A percentile compares a stretch with the other conserved stretches of the same genome.
phyloP scores from a whole-genome alignment of 2,329 filamentous ascomycete genomes.

The Sporothrix variecibatus region DNA sequence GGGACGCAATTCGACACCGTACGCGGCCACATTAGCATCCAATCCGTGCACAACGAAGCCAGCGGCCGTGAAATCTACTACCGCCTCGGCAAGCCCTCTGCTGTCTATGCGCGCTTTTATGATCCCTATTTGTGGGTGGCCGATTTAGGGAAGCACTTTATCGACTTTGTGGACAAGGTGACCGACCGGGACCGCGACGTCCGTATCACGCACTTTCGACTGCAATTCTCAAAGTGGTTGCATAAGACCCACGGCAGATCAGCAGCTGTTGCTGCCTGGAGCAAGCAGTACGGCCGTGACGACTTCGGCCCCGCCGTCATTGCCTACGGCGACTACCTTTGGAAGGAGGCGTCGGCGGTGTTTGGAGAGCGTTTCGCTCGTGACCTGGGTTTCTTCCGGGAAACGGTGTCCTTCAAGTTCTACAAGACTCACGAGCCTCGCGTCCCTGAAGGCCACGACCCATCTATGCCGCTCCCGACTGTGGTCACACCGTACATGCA shows the following conservation, averaged over 20 bases:
- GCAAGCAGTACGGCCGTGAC: conserved; percentile 43
- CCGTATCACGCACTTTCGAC: conserved; percentile 61
- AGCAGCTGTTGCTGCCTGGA: conserved; percentile 56
- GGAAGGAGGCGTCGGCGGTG: conserved; percentile 62
- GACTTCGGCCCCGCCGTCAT: conserved; percentile 67
- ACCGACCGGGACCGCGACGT: conserved; percentile 32
- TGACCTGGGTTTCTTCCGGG: conserved; percentile 55
- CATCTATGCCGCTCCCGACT: conserved; percentile 45
- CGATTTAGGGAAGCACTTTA: conserved; percentile 68
- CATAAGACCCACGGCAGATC: conserved; percentile 45
- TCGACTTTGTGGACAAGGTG: conserved; percentile 61
- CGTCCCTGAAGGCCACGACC: background rate
- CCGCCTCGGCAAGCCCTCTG: conserved; percentile 55
- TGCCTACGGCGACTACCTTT: conserved; percentile 63
- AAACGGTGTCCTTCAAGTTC: conserved; percentile 41
- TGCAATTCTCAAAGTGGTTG: conserved; percentile 61
- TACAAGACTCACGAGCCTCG: background rate
- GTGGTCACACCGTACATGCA: conserved; percentile 71
- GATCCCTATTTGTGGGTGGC: conserved; percentile 69
- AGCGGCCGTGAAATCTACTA: conserved; percentile 60
- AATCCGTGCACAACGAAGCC: conserved; percentile 50
- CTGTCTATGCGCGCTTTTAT: conserved; percentile 64
- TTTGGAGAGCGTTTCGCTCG: conserved; percentile 34
- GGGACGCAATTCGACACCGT: conserved; percentile 52
- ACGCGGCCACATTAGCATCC: conserved; percentile 62